Conservation (phyloP, 1,284 basidiomycete genomes). For the Abortiporus biennis region DNA sequence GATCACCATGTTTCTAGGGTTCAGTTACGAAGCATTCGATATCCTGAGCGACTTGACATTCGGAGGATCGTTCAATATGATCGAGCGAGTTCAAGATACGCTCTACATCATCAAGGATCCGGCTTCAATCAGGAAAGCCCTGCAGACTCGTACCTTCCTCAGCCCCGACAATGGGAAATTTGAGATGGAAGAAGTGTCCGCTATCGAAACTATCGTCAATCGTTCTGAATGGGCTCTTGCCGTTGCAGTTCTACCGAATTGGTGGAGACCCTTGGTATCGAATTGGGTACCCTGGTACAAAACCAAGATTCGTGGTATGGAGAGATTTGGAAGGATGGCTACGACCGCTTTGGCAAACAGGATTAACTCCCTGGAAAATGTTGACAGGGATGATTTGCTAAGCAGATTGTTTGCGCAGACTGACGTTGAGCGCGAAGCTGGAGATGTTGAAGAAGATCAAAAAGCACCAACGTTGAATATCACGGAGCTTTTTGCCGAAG, state of each 20-base stretch:
- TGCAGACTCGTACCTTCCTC: too few relatives aligned
- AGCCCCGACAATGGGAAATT: too few relatives aligned
- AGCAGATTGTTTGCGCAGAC: conserved; percentile 20
- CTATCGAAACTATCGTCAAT: conserved; percentile 14
- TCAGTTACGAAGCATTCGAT: conserved; percentile 34
- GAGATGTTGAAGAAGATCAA: conserved; percentile 14
- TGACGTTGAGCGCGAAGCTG: conserved; percentile 9
- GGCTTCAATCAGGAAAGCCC: too few relatives aligned
- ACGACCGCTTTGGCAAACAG: conserved; percentile 17
- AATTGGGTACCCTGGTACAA: conserved; percentile 11
- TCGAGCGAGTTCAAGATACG: conserved; percentile 47
- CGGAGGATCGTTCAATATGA: conserved; percentile 87
- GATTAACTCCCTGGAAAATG: conserved; percentile 9
- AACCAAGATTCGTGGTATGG: conserved; percentile 16
- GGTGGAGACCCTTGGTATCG: conserved; percentile 17
- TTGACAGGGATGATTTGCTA: conserved; percentile 23
- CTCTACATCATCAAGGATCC: conserved; percentile 22
- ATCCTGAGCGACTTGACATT: conserved; percentile 63
- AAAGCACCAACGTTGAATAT: too few relatives aligned
- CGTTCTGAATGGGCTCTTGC: conserved; percentile 8
- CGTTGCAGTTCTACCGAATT: conserved; percentile 18
- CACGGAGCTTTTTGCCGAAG: conserved; percentile 79
- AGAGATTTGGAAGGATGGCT: conserved; percentile 16
- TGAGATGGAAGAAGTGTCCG: conserved; percentile 12
- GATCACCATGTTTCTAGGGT: conserved; percentile 22